Conservation (phyloP, 495 filamentous ascomycete species). For the Neurospora tetraspora region DNA sequence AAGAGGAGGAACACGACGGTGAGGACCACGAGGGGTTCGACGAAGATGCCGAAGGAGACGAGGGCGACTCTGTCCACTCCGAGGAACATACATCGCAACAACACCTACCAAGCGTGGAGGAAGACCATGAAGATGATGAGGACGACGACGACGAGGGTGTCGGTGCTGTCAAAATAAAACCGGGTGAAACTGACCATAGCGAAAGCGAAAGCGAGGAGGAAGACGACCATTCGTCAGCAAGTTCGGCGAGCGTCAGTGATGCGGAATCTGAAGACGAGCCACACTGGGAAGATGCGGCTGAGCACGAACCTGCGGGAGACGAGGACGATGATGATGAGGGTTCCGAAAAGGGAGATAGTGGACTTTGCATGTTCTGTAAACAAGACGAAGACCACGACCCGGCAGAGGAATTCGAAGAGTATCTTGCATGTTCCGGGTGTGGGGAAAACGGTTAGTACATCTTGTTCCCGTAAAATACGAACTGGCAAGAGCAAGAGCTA, state of each 20-base stretch:
- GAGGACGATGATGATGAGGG: constrained; percentile 60
- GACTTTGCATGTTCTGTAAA: constrained; percentile 66
- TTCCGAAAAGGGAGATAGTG: constrained; percentile 46
- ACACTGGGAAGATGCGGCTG: constrained; percentile 55
- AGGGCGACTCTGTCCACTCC: constrained; percentile 14
- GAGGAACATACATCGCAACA: constrained; percentile 16
- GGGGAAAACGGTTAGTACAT: constrained; percentile 73
- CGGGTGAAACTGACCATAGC: constrained; percentile 41
- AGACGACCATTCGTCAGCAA: constrained; percentile 10
- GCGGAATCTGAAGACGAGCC: constrained; percentile 25
- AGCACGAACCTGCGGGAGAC: constrained; percentile 42
- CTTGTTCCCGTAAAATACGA: constrained; percentile 12
- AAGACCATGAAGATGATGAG: constrained; percentile 30
- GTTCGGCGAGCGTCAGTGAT: constrained; percentile 21
- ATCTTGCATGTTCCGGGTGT: constrained; percentile 69
- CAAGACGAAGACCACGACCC: constrained; percentile 82
- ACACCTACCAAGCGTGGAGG: constrained; percentile 26
- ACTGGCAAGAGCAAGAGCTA: not conserved
- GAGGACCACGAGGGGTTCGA: constrained; percentile 30
- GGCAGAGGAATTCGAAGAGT: constrained; percentile 77
- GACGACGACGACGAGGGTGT: constrained; percentile 53
- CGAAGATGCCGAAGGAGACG: constrained; percentile 37
- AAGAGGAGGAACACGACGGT: constrained; percentile 29
- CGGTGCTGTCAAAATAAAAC: constrained; percentile 62
- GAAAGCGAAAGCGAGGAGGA: constrained; percentile 29